phyloP scores from a whole-genome alignment of 2,329 filamentous ascomycete genomes.

The Calonectria montana region DNA sequence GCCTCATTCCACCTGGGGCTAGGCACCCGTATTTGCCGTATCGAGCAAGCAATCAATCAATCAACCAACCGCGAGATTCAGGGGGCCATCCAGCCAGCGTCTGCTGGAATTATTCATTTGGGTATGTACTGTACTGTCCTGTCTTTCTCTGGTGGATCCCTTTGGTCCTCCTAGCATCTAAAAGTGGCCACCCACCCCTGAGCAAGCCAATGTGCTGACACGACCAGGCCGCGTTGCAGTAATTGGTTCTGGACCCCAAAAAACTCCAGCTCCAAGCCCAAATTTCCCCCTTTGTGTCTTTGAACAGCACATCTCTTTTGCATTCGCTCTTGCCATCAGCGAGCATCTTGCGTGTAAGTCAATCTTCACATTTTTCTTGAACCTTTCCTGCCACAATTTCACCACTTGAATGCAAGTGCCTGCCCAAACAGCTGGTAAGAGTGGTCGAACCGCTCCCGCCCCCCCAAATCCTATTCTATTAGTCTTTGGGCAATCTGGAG shows the following conservation, averaged over 20 bases:
- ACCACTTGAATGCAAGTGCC: neutral
- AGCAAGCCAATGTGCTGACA: conserved; percentile 16
- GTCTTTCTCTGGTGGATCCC: neutral
- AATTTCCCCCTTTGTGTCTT: conserved; percentile 15
- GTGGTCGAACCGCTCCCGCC: neutral
- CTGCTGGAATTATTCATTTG: conserved; percentile 5
- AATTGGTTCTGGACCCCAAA: conserved; percentile 11
- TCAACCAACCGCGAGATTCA: neutral
- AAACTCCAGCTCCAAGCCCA: conserved; percentile 5
- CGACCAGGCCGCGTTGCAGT: conserved; percentile 18
- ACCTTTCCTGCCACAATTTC: neutral
- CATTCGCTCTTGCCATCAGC: neutral
- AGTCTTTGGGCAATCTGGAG: conserved; percentile 18
- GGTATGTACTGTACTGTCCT: neutral
- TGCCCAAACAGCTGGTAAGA: neutral
- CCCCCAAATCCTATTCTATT: conserved; percentile 1
- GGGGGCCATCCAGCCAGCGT: neutral
- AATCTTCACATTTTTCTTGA: neutral
- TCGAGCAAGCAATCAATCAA: neutral
- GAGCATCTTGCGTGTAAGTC: neutral
- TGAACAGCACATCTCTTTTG: neutral
- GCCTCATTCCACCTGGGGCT: conserved; percentile 10
- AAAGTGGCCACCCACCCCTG: conserved; percentile 21
- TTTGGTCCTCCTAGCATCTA: neutral
- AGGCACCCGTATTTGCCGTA: conserved; percentile 14